Evolutionary conservation across 2,329 filamentous ascomycete species (phyloP).

Genomic region (Calonectria pauciramosa): DNA sequence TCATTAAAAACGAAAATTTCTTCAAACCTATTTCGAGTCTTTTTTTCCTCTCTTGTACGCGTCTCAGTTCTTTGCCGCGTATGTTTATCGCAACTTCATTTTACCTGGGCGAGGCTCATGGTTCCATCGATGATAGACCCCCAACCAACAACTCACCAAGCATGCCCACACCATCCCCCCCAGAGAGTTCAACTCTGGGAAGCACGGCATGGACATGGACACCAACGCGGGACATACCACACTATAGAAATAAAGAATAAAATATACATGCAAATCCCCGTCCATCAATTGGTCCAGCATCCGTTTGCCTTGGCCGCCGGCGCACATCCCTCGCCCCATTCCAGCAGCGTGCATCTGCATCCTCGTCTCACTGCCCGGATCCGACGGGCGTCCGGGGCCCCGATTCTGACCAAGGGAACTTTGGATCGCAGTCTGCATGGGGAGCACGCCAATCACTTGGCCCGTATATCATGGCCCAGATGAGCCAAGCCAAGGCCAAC

Average conservation of each 20-base stretch:
- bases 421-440: neutral
- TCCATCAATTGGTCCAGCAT: neutral
- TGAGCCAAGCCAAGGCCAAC: neutral
- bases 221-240: neutral
- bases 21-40: neutral
- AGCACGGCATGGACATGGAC: neutral
- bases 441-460: neutral
- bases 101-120: neutral
- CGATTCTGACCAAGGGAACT: neutral
- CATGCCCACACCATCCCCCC: neutral
- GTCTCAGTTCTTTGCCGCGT: neutral
- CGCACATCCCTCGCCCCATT: slow-evolving; percentile 3
- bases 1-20: neutral
- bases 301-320: neutral
- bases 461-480: neutral
- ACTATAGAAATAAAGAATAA: neutral
- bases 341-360: neutral
- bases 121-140: neutral
- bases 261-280: slow-evolving; percentile 1
- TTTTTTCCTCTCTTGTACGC: neutral
- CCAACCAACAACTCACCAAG: too few species aligned
- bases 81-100: neutral
- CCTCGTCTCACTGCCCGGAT: slow-evolving; percentile 1
- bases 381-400: neutral
- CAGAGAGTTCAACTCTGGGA: neutral